These are phyloP conservation scores for Evernia prunastri DNA, from an alignment of 495 filamentous ascomycete species.

Conservation along the genomic window DNA sequence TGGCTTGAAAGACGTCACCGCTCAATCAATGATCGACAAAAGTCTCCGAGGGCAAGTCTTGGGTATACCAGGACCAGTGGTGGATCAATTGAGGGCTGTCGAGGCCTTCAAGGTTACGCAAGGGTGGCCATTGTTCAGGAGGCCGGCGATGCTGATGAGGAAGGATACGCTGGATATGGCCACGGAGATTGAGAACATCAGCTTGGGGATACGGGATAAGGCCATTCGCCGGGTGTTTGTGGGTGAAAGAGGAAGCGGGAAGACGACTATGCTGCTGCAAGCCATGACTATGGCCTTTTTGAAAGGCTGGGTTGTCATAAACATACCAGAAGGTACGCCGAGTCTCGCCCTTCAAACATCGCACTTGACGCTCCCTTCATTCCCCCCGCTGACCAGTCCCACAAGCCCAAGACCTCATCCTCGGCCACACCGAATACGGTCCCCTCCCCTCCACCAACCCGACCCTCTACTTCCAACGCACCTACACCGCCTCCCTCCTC, in stretches of 20 bases:
- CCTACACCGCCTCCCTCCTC: conserved; percentile 66
- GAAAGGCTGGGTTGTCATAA: conserved; percentile 82
- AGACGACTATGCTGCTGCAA: conserved; percentile 80
- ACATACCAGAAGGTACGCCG: conserved; percentile 77
- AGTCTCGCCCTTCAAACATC: neutral
- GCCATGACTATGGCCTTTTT: conserved; percentile 74
- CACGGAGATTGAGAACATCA: conserved; percentile 50
- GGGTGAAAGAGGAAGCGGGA: conserved; percentile 69
- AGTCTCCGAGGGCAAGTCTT: conserved; percentile 57
- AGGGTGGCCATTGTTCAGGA: conserved; percentile 78
- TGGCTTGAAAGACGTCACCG: conserved; percentile 54
- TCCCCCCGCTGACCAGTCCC: neutral
- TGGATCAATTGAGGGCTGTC: conserved; percentile 71
- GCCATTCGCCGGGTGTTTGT: conserved; percentile 60
- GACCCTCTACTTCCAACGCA: conserved; percentile 66
- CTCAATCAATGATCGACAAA: conserved; percentile 47
- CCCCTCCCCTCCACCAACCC: conserved; percentile 54
- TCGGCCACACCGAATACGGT: conserved; percentile 70
- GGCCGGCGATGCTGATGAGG: conserved; percentile 68
- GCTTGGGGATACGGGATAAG: conserved; percentile 38
- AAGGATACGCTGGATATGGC: conserved; percentile 66
- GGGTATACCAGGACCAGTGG: conserved; percentile 57
- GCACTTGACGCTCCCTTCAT: too few relatives aligned
- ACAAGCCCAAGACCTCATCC: conserved; percentile 75
- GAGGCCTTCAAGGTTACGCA: conserved; percentile 91